Evolutionary conservation across 2,329 filamentous ascomycete species (phyloP), one percentile per base, ranked within the genome.

Genomic region (Thelonectria blattea): DNA sequence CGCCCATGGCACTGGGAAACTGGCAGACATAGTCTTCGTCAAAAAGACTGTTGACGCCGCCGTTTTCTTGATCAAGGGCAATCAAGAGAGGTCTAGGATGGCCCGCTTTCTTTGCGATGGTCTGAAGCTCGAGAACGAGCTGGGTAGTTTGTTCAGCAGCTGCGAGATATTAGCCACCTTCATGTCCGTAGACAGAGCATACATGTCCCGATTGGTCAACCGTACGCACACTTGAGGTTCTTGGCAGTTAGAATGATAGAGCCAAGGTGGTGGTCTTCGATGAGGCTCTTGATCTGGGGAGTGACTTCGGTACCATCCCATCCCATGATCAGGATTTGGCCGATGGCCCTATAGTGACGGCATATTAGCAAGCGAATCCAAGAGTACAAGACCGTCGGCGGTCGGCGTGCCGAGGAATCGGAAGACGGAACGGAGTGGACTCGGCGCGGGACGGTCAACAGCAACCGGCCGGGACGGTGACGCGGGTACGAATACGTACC

Each of bases 1-100:
- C 85, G 12, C 93, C 94, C 94, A 99, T 98, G 64, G 94, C 91
- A 72, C 93, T 97, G 9, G 95, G 95, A 68, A 97, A 99, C 74
- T 98, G 95, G 66, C 92, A 93, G 68, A 98, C 94, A 74, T 93
- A 95, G 71, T 95, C 92, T 69, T 97, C 93, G 74, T 98, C 94
- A 72, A 96, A 97, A 2, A 98, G 84, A 77, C 92, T 97, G 79
- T 97, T 98, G 75, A 97, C 94, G 3, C 94, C 93, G 65, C 95
- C 95, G 86, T 99, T 98, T 76, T 99, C 95, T 74, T 99, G 95
- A 73, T 98, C 95, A 39, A 98, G 81, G 41, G 91, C 93, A 69
- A 99, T 97, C 56, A 96, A 82, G 17, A 99, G 80, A 2, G 95
- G 95, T 3, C 94, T 89, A 3, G 91, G 90, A 75, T 98, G 94